Evolutionary conservation across 78 protist species (phyloP).

Genomic region (Dictyostelium brefeldianum): DNA sequence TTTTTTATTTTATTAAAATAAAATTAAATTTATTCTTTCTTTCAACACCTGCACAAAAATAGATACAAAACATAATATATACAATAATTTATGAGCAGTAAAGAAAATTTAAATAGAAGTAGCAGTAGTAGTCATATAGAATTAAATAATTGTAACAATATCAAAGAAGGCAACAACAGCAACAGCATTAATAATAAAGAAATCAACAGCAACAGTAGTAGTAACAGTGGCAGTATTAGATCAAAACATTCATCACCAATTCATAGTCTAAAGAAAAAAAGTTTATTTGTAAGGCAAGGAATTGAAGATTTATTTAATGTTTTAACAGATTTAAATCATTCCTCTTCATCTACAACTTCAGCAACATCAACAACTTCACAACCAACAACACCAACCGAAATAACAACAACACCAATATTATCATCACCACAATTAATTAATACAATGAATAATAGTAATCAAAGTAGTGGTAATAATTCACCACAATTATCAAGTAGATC

Average conservation of each 20-base stretch:
- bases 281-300: slow-evolving; percentile 21
- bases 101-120: slow-evolving; percentile 21
- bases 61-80: background rate
- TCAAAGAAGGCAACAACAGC: background rate
- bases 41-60: too few relatives aligned
- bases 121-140: slow-evolving; percentile 28
- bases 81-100: slow-evolving; percentile 11
- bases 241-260: slow-evolving; percentile 47
- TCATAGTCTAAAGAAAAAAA: slow-evolving; percentile 47
- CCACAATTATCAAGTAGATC: slow-evolving; percentile 4
- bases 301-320: slow-evolving; percentile 43
- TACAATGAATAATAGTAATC: background rate
- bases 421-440: background rate
- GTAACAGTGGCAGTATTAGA: slow-evolving; percentile 31
- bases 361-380: slow-evolving; percentile 13
- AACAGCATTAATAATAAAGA: background rate
- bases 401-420: background rate
- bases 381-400: slow-evolving; percentile 13
- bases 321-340: background rate
- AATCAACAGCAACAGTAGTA: background rate
- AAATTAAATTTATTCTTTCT: too few relatives aligned
- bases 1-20: too few relatives aligned
- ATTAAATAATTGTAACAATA: background rate
- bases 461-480: background rate
- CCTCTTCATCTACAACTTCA: too few relatives aligned